Evolutionary conservation across 2,329 filamentous ascomycete species (phyloP).

Genomic region (Curvularia verruculosa): DNA sequence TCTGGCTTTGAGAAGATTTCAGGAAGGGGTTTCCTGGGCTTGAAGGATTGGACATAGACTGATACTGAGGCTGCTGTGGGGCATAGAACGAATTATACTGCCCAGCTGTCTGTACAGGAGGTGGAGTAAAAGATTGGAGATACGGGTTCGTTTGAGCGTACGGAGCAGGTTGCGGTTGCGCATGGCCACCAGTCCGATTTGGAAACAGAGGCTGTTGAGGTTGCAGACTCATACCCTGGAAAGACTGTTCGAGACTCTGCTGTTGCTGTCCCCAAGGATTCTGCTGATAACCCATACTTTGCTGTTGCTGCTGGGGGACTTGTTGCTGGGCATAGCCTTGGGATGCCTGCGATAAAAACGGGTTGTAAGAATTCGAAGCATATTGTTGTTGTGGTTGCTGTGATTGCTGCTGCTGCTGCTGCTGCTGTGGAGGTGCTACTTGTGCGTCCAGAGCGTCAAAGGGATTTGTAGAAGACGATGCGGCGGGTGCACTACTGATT

Average conservation of each 20-base stretch:
- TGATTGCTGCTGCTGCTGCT: conserved; percentile 44
- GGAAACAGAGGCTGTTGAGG: conserved; percentile 65
- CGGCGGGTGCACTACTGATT: conserved; percentile 37
- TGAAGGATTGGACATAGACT: conserved; percentile 48
- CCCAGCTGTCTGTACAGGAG: conserved; percentile 50
- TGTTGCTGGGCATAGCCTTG: conserved; percentile 33
- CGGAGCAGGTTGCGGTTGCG: conserved; percentile 46
- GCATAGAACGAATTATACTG: conserved; percentile 46
- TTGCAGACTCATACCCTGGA: conserved; percentile 66
- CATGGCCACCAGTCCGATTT: conserved; percentile 72
- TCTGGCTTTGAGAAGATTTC: conserved; percentile 51
- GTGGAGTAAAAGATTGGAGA: conserved; percentile 50
- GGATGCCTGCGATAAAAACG: conserved; percentile 63
- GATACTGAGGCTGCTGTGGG: conserved; percentile 43
- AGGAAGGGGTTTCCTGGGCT: conserved; percentile 53
- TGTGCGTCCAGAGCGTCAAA: conserved; percentile 53
- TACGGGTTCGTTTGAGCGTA: conserved; percentile 50
- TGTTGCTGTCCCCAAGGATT: conserved; percentile 36
- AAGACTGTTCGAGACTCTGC: conserved; percentile 66
- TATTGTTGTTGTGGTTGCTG: conserved; percentile 34
- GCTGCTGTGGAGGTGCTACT: conserved; percentile 35
- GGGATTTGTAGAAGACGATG: conserved; percentile 46
- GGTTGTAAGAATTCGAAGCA: conserved; percentile 65
- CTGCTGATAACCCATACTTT: conserved; percentile 23
- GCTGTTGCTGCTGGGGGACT: conserved; percentile 2